Conservation (phyloP, 257 asterid genomes). For the Eucommia ulmoides region DNA sequence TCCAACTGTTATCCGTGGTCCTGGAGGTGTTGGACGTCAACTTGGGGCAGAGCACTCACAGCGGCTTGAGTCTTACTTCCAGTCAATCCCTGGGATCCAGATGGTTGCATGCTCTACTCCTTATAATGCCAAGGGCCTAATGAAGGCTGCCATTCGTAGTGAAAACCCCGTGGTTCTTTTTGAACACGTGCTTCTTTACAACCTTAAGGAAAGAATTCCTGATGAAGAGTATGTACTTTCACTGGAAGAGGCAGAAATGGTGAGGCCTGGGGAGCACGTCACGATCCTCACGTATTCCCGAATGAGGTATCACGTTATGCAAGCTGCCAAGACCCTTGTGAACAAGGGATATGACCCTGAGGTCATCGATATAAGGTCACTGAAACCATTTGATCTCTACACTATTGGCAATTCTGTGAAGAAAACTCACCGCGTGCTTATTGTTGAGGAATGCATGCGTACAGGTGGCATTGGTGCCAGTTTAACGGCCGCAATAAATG, state of each 20-base stretch:
- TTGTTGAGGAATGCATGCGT: conserved; percentile 91
- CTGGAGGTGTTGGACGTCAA: conserved; percentile 94
- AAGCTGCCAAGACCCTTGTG: conserved; percentile 65
- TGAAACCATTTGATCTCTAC: conserved; percentile 74
- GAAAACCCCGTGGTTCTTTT: conserved; percentile 73
- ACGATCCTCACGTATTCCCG: conserved; percentile 73
- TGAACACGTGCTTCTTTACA: conserved; percentile 75
- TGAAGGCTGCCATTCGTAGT: conserved; percentile 78
- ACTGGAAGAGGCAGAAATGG: conserved; percentile 89
- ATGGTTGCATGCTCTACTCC: conserved; percentile 88
- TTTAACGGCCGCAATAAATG: conserved; percentile 63
- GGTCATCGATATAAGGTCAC: conserved; percentile 72
- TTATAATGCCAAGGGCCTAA: conserved; percentile 69
- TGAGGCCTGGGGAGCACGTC: conserved; percentile 65
- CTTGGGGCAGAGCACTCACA: conserved; percentile 93
- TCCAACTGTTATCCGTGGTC: conserved; percentile 77
- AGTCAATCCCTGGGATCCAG: conserved; percentile 74
- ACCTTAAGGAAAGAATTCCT: conserved; percentile 72
- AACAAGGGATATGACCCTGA: conserved; percentile 78
- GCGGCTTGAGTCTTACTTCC: conserved; percentile 75
- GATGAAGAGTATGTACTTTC: conserved; percentile 55
- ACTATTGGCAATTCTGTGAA: conserved; percentile 71
- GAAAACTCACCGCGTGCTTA: conserved; percentile 66
- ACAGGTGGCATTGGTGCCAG: conserved; percentile 88
- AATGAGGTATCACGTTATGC: conserved; percentile 92